Conservation (phyloP, 2,329 filamentous ascomycete genomes). For the Rugonectria rugulosa region DNA sequence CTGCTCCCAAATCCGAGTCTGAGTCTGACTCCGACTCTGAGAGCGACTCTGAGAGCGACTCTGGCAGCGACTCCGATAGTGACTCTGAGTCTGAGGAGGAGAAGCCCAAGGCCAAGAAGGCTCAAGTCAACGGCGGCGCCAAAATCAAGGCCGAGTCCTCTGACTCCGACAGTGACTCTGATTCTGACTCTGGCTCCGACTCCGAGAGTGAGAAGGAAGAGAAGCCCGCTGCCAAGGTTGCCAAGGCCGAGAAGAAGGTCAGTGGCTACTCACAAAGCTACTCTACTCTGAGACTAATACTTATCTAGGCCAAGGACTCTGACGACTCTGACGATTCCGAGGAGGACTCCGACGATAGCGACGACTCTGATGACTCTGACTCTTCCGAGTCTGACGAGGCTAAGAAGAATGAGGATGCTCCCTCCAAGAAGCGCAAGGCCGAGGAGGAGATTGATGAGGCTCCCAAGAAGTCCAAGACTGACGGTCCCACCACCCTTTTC, state of each 20-base stretch:
- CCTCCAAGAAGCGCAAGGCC: conserved; percentile 58
- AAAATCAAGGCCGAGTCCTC: conserved; percentile 39
- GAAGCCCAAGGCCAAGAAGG: conserved; percentile 41
- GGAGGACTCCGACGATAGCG: conserved; percentile 41
- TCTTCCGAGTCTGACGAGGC: conserved; percentile 48
- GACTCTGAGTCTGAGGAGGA: conserved; percentile 43
- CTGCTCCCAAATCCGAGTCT: conserved; percentile 36
- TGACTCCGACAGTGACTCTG: conserved; percentile 38
- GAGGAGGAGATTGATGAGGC: conserved; percentile 58
- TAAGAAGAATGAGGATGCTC: conserved; percentile 47
- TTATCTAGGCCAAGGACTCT: conserved; percentile 40
- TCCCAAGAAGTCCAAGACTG: conserved; percentile 74
- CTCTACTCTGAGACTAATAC: conserved; percentile 22
- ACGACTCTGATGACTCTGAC: conserved; percentile 44
- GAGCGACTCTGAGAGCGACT: conserved; percentile 33
- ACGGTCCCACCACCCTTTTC: conserved; percentile 73
- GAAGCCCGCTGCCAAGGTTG: conserved; percentile 44
- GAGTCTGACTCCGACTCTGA: conserved; percentile 45
- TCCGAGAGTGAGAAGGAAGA: conserved; percentile 46
- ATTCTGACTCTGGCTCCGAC: conserved; percentile 41
- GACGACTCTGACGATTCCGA: conserved; percentile 44
- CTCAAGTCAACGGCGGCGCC: conserved; percentile 39
- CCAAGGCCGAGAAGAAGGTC: conserved; percentile 45
- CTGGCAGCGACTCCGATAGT: conserved; percentile 21
- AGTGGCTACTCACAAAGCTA: conserved; percentile 18